Percentiles rank a stretch among this genome's conserved stretches.
These are phyloP conservation scores for Kwoniella sp. DNA, from an alignment of 768 basidiomycete species.

Conservation along the genomic window DNA sequence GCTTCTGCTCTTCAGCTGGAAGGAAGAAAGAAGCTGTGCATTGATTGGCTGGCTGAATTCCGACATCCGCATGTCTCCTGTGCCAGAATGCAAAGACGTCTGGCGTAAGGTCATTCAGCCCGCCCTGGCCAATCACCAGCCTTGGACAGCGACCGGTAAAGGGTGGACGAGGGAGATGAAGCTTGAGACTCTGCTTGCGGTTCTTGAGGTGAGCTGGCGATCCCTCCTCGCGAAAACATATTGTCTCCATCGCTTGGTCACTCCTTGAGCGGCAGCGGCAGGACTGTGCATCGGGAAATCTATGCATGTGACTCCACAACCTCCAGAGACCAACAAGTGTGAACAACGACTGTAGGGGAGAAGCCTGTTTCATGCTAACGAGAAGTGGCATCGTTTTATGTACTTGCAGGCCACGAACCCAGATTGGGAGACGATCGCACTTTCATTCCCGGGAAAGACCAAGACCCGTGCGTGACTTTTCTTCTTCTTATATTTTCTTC, in stretches of 20 bases:
- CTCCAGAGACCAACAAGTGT: too few relatives aligned
- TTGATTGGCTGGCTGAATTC: background rate
- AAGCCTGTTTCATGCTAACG: background rate
- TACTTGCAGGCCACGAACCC: conserved; percentile 34
- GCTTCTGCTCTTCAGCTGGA: background rate
- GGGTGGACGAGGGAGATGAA: conserved; percentile 32
- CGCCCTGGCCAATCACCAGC: conserved; percentile 20
- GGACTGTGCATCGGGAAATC: too few relatives aligned
- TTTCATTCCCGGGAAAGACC: conserved; percentile 27
- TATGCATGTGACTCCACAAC: too few relatives aligned
- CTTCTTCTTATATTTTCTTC: too few relatives aligned
- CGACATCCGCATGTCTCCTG: too few relatives aligned
- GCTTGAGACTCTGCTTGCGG: conserved; percentile 10
- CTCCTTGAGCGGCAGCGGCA: too few relatives aligned
- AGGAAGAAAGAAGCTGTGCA: background rate
- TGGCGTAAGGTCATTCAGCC: conserved; percentile 40
- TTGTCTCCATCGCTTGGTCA: background rate
- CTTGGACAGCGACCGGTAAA: conserved; percentile 25
- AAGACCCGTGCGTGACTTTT: conserved; percentile 31
- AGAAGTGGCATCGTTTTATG: background rate
- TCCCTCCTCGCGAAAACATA: background rate
- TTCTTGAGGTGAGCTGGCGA: conserved; percentile 31
- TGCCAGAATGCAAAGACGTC: conserved; percentile 37
- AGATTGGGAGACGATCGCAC: conserved; percentile 32
- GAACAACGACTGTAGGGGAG: too few relatives aligned